Evolutionary conservation across 2,329 filamentous ascomycete genomes (phyloP), one percentile per base, ranked within the genome.

Genomic region (Cladosporium colombiae): DNA sequence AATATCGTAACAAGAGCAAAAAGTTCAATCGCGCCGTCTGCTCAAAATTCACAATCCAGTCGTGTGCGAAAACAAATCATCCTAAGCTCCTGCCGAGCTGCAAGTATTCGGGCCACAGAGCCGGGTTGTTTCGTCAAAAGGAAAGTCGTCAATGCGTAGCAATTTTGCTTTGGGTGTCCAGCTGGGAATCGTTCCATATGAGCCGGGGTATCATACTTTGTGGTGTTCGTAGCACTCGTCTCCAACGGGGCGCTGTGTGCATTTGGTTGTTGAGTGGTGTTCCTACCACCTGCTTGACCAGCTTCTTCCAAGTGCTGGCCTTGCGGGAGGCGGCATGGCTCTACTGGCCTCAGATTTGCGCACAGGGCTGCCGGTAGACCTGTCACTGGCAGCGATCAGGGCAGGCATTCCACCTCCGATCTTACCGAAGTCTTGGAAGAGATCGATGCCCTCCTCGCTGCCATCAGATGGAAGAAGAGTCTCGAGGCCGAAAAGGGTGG

Each of bases 371-470:
- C 74, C 74, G 37, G 68, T 73, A n/a, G 72, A 70, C 13, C 74
- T 71, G 64, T 74, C 70, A 21, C 69, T 65, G 16, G 68, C 69
- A 37, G 70, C 68, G 16, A 50, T 35, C 65, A 68, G 67, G 50
- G 58, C 66, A 23, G 66, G 65, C n/a, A 67, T 64, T 21, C 67
- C 60, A 49, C 70, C 67, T 60, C 90, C 90, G 74, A 93, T 92
- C 79, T 89, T 90, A 74, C 89, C 86, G 72, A 92, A 93, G 11
- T 89, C 89, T 73, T 91, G 88, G 55, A 91, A 84, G 69, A 93
- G 89, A 72, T 93, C 90, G 60, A 92, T 83, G 1, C 85, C 86
- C 16, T 84, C 78, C 66, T 86, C 82, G 3, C 81, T 80, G 49
- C 88, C 86, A 67, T 89, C 87, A 65, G 83, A 81, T 61, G 87